Percentiles rank a stretch among this genome's conserved stretches.
Conservation (phyloP, 2,329 filamentous ascomycete genomes). For the Aurifilum marmelostoma region DNA sequence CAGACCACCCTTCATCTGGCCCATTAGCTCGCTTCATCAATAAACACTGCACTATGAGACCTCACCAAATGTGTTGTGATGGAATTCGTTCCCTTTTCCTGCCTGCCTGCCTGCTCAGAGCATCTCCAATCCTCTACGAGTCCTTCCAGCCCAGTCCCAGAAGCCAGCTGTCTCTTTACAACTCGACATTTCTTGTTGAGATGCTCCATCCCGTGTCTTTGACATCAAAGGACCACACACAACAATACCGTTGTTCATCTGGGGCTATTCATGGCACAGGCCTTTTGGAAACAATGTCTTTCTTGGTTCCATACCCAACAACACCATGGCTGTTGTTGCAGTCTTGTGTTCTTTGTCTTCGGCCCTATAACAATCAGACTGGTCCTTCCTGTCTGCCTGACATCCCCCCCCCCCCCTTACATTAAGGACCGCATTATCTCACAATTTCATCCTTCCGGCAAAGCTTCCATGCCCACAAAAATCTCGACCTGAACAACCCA, state of each 20-base stretch:
- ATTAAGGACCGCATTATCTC: not conserved
- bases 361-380: not conserved
- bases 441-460: not conserved
- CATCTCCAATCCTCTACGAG: not conserved
- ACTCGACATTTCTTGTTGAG: not conserved
- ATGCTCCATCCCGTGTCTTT: not conserved
- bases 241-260: slow-evolving; percentile 2
- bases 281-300: not conserved
- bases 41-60: too few relatives aligned
- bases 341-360: not conserved
- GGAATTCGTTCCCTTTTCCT: too few relatives aligned
- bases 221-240: too few relatives aligned
- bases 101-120: too few relatives aligned
- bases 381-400: too few relatives aligned
- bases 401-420: too few relatives aligned
- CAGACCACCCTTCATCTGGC: too few relatives aligned
- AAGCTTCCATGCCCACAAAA: not conserved
- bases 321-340: not conserved
- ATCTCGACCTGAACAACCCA: not conserved
- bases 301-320: too few relatives aligned
- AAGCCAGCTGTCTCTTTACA: not conserved
- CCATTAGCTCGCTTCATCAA: too few relatives aligned
- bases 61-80: too few relatives aligned
- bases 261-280: not conserved
- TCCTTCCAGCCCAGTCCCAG: not conserved